A percentile compares a stretch with the other conserved stretches of the same genome.
Evolutionary conservation across 129 eudicot species (phyloP).

Genomic region (Calendula officinalis): DNA sequence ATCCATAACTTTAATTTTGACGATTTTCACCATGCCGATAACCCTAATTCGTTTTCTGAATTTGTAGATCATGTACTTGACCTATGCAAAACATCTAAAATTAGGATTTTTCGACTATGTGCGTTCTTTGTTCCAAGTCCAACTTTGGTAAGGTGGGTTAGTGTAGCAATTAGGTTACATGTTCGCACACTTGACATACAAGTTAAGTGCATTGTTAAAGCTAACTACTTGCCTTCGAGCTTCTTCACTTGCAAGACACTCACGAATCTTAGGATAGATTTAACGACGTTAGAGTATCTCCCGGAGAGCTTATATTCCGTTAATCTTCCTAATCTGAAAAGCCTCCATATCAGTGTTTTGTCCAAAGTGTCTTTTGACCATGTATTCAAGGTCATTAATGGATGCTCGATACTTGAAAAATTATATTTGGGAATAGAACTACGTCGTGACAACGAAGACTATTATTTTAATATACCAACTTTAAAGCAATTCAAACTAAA

Average conservation of each 20-base stretch:
- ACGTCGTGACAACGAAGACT: not conserved
- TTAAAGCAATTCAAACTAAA: not conserved
- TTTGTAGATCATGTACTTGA: too few relatives aligned
- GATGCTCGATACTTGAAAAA: conserved; percentile 16
- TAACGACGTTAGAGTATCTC: too few relatives aligned
- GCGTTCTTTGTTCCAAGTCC: too few relatives aligned
- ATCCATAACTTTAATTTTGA: conserved; percentile 25
- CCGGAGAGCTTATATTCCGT: not conserved
- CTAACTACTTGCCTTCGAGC: not conserved
- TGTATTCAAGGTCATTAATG: not conserved
- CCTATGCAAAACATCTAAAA: too few relatives aligned
- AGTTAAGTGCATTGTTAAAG: too few relatives aligned
- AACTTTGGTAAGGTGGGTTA: too few relatives aligned
- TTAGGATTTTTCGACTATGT: too few relatives aligned
- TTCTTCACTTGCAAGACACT: conserved; percentile 22
- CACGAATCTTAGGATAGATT: conserved; percentile 3
- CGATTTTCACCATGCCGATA: not conserved
- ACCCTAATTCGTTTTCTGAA: not conserved
- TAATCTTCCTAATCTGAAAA: not conserved
- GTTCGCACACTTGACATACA: too few relatives aligned
- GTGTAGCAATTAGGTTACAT: too few relatives aligned
- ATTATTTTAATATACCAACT: not conserved
- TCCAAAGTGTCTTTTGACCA: too few relatives aligned
- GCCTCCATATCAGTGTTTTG: not conserved
- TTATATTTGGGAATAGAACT: not conserved